Base-by-base conservation (phyloP, 306 rosid species). In the Macrotyloma uniflorum region DNA sequence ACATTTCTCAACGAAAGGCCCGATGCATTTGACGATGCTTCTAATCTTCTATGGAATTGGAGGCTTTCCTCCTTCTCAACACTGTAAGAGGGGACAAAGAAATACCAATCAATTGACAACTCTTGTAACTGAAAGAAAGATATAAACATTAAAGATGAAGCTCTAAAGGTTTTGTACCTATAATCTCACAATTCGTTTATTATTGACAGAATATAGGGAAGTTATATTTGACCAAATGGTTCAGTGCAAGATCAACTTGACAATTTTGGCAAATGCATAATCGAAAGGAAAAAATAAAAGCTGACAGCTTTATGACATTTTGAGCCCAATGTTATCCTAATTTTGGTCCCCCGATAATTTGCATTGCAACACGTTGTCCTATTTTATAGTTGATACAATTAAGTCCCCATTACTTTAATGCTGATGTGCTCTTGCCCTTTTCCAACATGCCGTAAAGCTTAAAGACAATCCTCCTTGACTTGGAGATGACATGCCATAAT, bases 11-110 rank as follows among this genome's bases (percentile, higher is more conserved):
- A 87, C 74, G 97, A 86, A 80, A 85, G 80, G 69, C 96, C 92
- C 2, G 87, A 81, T 49, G 75, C 90, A 88, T 88, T 93, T 35
- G 97, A 81, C 47, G 91, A 72, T 6, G 69, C 85, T 36, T 96
- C 99, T 78, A 87, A 81, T 82, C 85, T 90, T 74, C 80, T 85
- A 24, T 85, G 93, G 79, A 91, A 83, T 81, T 85, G 97, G 77
- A 86, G 90, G 81, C 78, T 86, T 69, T 93, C 98, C 72, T 91
- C 99, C 83, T 83, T 96, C 83, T 96, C 99, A 59, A 77, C 64
- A 69, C 98, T 96, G 88, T 70, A 54, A 72, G 77, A 81, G 63
- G 45, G 73, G 75, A 51, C 65, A 58, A 50, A 66, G 77, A 70
- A 65, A 80, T 59, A 82, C 8, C 63, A 43, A 69, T 71, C 70